Evolutionary conservation across 768 basidiomycete species (phyloP).

Genomic region (Amanita molliuscula): DNA sequence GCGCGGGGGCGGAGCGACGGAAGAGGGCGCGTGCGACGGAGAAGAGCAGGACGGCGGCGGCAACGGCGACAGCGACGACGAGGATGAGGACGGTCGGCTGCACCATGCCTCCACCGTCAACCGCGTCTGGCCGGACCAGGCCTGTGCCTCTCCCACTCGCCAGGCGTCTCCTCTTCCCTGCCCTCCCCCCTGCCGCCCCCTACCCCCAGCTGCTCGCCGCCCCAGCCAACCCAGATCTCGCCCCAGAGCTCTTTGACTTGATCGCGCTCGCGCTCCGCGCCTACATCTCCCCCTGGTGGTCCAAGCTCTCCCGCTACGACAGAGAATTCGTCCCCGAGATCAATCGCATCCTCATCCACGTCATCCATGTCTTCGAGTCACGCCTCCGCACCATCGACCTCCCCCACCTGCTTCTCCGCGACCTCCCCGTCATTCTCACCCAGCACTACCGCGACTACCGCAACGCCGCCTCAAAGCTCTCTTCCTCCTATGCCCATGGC

Average conservation of each 20-base stretch:
- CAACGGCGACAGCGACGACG: slow-evolving; percentile 33
- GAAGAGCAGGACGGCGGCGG: slow-evolving; percentile 25
- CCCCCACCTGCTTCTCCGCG: slow-evolving; percentile 45
- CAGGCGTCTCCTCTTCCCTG: slow-evolving; percentile 56
- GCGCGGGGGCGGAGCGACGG: slow-evolving; percentile 22
- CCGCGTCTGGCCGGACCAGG: slow-evolving; percentile 13
- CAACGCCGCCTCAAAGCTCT: slow-evolving; percentile 47
- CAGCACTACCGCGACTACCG: slow-evolving; percentile 79
- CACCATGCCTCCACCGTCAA: slow-evolving; percentile 13
- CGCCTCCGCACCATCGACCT: slow-evolving; percentile 48
- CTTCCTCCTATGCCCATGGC: slow-evolving; percentile 62
- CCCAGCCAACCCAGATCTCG: slow-evolving; percentile 40
- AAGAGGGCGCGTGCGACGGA: slow-evolving; percentile 27
- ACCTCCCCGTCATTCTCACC: slow-evolving; percentile 54
- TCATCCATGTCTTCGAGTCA: slow-evolving; percentile 50
- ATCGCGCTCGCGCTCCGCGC: slow-evolving; percentile 73
- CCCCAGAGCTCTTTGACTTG: slow-evolving; percentile 66
- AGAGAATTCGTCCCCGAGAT: slow-evolving; percentile 73
- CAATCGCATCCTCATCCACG: slow-evolving; percentile 41
- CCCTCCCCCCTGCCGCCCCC: slow-evolving; percentile 27
- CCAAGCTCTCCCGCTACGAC: slow-evolving; percentile 74
- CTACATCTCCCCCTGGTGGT: slow-evolving; percentile 80
- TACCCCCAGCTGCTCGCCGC: slow-evolving; percentile 45
- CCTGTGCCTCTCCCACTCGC: slow-evolving; percentile 29
- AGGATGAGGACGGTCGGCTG: slow-evolving; percentile 39